Percentiles rank a stretch among this genome's conserved stretches.
These are phyloP conservation scores for Puccinia hordei DNA, from an alignment of 1,284 basidiomycete species.

Conservation along the genomic window DNA sequence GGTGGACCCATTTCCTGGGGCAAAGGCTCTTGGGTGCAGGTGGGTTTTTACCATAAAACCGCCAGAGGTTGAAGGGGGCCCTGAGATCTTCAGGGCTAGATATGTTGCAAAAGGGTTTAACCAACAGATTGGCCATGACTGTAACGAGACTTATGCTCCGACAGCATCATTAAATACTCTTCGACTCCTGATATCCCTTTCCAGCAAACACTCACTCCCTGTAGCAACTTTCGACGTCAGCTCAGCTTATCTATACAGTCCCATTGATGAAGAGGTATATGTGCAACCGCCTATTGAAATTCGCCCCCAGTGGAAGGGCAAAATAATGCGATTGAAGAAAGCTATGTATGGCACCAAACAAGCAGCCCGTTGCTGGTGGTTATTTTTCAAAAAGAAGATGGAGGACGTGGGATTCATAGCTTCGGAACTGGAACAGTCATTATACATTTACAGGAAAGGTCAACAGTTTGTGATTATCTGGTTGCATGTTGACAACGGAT, in stretches of 20 bases:
- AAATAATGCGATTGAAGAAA: conserved; percentile 14
- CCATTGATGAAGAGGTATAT: too few species aligned
- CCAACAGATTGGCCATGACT: neutral
- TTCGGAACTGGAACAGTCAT: neutral
- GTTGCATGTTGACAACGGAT: conserved; percentile 29
- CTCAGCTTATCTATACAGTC: conserved; percentile 14
- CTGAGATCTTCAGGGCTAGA: neutral
- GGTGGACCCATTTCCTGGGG: neutral
- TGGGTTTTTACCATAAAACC: conserved; percentile 8
- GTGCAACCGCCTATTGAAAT: too few species aligned
- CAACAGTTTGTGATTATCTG: neutral
- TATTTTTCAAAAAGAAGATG: neutral
- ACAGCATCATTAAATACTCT: conserved; percentile 5
- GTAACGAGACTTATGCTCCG: conserved; percentile 11
- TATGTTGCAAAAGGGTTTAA: conserved; percentile 13
- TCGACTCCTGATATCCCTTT: neutral
- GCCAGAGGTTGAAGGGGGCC: neutral
- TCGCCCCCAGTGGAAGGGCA: too few species aligned
- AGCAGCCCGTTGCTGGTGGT: conserved; percentile 24
- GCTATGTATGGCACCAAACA: conserved; percentile 14
- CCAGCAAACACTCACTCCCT: neutral
- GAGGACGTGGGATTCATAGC: neutral
- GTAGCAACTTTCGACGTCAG: conserved; percentile 6
- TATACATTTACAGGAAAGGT: neutral
- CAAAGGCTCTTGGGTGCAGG: neutral